Evolutionary conservation across 352 stramenopile genomes (phyloP).

Genomic region (Blastocystis sp.): DNA sequence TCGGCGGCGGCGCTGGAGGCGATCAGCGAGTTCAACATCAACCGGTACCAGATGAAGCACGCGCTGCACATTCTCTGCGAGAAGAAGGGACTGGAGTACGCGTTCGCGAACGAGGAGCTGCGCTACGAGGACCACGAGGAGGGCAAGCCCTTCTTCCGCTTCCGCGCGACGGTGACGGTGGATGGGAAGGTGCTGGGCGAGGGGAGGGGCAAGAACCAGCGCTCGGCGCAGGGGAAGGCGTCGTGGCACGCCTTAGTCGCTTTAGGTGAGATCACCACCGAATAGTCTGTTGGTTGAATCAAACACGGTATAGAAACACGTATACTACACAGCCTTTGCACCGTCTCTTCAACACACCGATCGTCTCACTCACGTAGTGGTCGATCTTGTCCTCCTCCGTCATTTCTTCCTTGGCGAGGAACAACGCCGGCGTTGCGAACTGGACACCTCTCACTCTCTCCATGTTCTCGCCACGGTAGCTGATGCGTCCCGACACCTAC

Average conservation of each 20-base stretch:
- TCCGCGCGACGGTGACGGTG: conserved; percentile 21
- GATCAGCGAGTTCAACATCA: conserved; percentile 47
- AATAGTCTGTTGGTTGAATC: neutral
- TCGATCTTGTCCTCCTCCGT: neutral
- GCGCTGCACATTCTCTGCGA: conserved; percentile 28
- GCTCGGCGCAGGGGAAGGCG: conserved; percentile 11
- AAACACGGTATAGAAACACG: neutral
- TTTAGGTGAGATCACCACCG: conserved; percentile 1
- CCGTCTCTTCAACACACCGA: neutral
- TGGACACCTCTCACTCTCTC: neutral
- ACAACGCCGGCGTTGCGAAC: neutral
- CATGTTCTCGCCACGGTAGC: neutral
- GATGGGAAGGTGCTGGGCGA: conserved; percentile 22
- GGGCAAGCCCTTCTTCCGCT: conserved; percentile 15
- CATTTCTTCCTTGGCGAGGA: neutral
- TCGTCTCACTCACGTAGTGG: neutral
- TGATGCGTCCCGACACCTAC: neutral
- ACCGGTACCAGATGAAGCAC: conserved; percentile 45
- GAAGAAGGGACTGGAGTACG: neutral
- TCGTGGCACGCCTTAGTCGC: conserved; percentile 3
- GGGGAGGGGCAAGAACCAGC: conserved; percentile 32
- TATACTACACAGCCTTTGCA: neutral
- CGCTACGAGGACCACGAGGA: conserved; percentile 17
- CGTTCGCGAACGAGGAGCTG: neutral
- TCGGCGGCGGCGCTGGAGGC: neutral